Evolutionary conservation across 2,329 filamentous ascomycete genomes (phyloP).

Genomic region (Teratosphaeria destructans): DNA sequence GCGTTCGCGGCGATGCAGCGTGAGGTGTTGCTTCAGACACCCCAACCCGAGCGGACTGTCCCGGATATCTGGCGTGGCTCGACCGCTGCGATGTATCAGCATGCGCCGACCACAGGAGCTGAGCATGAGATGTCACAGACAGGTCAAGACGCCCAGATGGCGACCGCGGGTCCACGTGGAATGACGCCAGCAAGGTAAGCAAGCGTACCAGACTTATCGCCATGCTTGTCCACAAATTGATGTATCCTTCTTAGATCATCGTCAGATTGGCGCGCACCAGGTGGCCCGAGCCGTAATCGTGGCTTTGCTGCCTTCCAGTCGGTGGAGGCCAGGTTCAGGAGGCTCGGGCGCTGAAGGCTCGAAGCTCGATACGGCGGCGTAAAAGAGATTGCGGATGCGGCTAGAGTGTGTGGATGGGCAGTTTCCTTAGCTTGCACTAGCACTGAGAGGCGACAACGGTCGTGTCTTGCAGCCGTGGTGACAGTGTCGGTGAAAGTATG

Average conservation of each 20-base stretch:
- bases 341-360: not conserved
- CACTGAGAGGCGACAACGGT: not conserved
- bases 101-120: not conserved
- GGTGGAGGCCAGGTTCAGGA: not conserved
- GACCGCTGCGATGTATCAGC: not conserved
- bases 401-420: no score
- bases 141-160: not conserved
- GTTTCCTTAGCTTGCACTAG: not conserved
- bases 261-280: not conserved
- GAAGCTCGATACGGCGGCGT: no score
- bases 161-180: not conserved
- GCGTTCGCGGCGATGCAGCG: not conserved
- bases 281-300: not conserved
- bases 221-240: not conserved
- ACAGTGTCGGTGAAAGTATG: not conserved
- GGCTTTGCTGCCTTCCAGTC: not conserved
- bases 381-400: no score
- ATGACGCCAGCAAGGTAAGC: not conserved
- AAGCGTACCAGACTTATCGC: not conserved
- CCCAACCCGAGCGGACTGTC: not conserved
- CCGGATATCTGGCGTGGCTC: not conserved
- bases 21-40: not conserved
- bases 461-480: not conserved
- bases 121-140: no score
- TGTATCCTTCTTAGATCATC: not conserved